Conservation (phyloP, 257 asterid species). For the Solanum ossicruentum region DNA sequence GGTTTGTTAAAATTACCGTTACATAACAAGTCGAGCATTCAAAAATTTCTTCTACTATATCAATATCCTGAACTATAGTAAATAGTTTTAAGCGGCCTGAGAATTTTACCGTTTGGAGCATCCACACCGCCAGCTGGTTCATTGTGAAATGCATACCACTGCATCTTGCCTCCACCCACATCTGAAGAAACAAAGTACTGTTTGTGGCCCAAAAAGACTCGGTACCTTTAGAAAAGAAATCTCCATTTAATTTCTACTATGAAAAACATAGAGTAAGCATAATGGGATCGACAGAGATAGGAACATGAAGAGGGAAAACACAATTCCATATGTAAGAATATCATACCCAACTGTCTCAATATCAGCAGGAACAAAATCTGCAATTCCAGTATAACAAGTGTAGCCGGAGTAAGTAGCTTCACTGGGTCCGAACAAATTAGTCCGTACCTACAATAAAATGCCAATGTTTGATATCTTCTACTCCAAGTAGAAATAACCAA, state of each 20-base stretch:
- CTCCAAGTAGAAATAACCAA: background rate
- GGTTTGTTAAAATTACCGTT: background rate
- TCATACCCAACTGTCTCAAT: slow-evolving; percentile 90
- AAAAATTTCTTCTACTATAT: background rate
- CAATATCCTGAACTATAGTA: background rate
- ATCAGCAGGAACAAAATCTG: slow-evolving; percentile 90
- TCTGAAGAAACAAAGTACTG: slow-evolving; percentile 97
- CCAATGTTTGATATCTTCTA: background rate
- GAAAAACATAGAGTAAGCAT: background rate
- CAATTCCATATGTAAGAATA: background rate
- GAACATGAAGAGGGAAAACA: background rate
- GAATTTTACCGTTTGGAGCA: slow-evolving; percentile 34
- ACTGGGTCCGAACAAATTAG: slow-evolving; percentile 53
- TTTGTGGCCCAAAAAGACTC: slow-evolving; percentile 93
- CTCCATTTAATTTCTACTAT: background rate
- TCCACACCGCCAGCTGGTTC: slow-evolving; percentile 81
- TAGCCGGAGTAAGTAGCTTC: slow-evolving; percentile 77
- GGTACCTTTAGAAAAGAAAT: slow-evolving; percentile 48
- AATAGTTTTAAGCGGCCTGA: background rate
- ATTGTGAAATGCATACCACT: slow-evolving; percentile 93
- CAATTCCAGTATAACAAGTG: slow-evolving; percentile 97
- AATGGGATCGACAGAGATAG: background rate
- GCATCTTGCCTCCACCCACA: slow-evolving; percentile 98
- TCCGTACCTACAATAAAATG: slow-evolving; percentile 43
- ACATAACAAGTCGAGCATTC: background rate